These are phyloP conservation scores for Pachyrhizus erosus DNA, from an alignment of 306 rosid genomes.

Conservation along the genomic window DNA sequence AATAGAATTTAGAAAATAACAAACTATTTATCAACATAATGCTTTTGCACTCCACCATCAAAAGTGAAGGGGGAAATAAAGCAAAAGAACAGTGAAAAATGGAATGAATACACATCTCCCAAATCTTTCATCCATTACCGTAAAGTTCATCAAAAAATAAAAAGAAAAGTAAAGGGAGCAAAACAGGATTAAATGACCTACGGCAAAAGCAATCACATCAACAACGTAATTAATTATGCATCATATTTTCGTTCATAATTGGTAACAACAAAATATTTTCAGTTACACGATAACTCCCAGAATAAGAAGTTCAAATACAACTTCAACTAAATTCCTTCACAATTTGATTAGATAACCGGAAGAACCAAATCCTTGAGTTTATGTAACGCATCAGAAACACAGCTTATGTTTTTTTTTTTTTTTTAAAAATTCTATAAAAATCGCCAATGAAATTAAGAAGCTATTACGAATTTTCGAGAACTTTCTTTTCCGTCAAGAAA, in stretches of 20 bases:
- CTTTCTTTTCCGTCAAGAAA: neutral
- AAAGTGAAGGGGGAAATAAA: neutral
- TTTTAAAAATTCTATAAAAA: neutral
- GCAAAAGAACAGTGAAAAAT: neutral
- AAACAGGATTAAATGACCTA: slow-evolving; percentile 16
- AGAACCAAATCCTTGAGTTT: neutral
- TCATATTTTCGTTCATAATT: neutral
- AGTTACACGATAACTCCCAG: neutral
- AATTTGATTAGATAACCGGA: neutral
- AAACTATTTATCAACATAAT: slow-evolving; percentile 22
- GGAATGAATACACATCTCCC: slow-evolving; percentile 8
- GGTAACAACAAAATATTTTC: neutral
- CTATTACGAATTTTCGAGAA: neutral
- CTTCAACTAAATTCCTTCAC: neutral
- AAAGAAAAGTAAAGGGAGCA: neutral
- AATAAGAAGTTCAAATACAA: slow-evolving; percentile 23
- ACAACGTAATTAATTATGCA: neutral
- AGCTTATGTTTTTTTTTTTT: neutral
- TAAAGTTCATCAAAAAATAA: neutral
- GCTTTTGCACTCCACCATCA: neutral
- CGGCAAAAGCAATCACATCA: slow-evolving; percentile 8
- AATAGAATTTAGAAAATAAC: neutral
- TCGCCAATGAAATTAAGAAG: no score
- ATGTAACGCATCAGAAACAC: neutral
- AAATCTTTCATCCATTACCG: neutral